Evolutionary conservation across 768 basidiomycete species (phyloP), one percentile per base, ranked within the genome.

Genomic region (Lepiota venenata): DNA sequence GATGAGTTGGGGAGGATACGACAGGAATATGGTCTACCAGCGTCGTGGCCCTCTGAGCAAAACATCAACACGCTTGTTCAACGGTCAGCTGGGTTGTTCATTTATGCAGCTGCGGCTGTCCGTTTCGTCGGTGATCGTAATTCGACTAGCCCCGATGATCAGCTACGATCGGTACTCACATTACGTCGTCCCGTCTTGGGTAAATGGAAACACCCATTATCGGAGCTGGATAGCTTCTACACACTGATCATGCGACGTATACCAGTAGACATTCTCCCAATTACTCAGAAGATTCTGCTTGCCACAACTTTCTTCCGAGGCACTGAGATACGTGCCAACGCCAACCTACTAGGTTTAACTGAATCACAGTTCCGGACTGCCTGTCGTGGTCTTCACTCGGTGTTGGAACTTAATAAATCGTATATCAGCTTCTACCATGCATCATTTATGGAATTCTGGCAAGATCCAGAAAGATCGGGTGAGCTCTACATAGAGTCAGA

Each of bases 21-120:
- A 6, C 54, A 45, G 16, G 46, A 50, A n/a, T 38, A 45, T 37
- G 46, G 22, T 10, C 16, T 41, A 3, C 21, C 39, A 5, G 46
- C 52, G 20, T 42, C 54, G 14, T 58, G 57, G 57, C 57, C 57
- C 3, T 25, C 47, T 16, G 43, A 58, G 41, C 14, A 47, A 4
- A 29, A 39, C 10, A 18, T 57, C n/a, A 16, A 46, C 15, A 32
- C 20, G 3, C 44, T 55, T 27, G 41, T 55, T 29, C 22, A 40
- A 11, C 45, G 21, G 4, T 55, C 57, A 14, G 54, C 57, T n/a
- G 52, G 52, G 3, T 15, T 18, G 7, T 55, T 29, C 18, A 49
- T 52, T 9, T 55, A 20, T 22, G 41, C 57, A 11, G 35, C 32
- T 11, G 37, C 53, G 3, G 43, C 46, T 29, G 37, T 55, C 20